phyloP scores from a whole-genome alignment of 2,329 filamentous ascomycete genomes.

The Eutypella sp. region DNA sequence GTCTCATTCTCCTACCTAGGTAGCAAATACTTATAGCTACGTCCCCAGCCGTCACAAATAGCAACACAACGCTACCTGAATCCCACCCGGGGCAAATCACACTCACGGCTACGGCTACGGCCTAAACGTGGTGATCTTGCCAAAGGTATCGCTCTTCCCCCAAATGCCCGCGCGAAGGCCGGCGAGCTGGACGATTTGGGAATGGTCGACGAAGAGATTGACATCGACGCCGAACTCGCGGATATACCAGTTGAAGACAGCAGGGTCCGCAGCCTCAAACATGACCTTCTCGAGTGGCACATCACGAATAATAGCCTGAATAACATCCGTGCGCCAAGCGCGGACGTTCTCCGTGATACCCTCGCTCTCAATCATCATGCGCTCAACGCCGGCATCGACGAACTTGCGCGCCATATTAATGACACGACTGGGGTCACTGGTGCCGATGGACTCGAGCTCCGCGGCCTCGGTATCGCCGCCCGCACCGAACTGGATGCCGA shows the following conservation, averaged over 20 bases:
- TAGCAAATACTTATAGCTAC: too few relatives aligned
- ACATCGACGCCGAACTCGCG: conserved; percentile 52
- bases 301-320: conserved; percentile 46
- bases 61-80: too few relatives aligned
- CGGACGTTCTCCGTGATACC: conserved; percentile 53
- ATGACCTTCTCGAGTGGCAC: conserved; percentile 48
- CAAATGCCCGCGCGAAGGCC: conserved; percentile 48
- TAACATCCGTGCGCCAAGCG: conserved; percentile 50
- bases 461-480: conserved; percentile 46
- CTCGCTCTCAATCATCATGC: conserved; percentile 56
- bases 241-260: conserved; percentile 49
- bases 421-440: conserved; percentile 43
- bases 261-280: conserved; percentile 53
- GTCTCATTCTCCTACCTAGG: too few relatives aligned
- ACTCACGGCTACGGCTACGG: not conserved
- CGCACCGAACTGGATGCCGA: conserved; percentile 53
- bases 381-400: conserved; percentile 46
- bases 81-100: too few relatives aligned
- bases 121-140: conserved; percentile 39
- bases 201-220: conserved; percentile 53
- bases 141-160: conserved; percentile 52
- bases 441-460: conserved; percentile 42
- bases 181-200: conserved; percentile 51
- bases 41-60: too few relatives aligned
- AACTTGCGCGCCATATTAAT: conserved; percentile 45